These are phyloP conservation scores for Leptographium wingfieldii DNA, from an alignment of 2,329 filamentous ascomycete genomes.

Conservation along the genomic window DNA sequence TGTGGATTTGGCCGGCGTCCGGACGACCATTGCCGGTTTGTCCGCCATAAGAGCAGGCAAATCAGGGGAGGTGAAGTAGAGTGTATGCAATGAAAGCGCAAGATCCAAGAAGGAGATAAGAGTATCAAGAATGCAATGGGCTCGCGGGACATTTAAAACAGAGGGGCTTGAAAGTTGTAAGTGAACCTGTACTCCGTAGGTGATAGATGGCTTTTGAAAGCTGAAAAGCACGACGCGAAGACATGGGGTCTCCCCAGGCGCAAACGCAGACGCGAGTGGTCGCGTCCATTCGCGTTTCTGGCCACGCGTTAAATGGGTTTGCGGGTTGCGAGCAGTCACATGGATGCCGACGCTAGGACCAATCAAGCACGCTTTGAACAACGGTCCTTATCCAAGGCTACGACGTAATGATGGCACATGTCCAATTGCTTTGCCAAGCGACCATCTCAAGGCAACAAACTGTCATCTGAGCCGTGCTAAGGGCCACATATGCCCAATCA, in stretches of 20 bases:
- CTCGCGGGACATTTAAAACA: background rate
- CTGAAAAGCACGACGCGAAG: background rate
- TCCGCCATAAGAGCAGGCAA: constrained; percentile 15
- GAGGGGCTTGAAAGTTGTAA: background rate
- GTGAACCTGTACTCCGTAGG: background rate
- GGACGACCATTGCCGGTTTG: constrained; percentile 16
- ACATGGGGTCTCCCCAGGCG: background rate
- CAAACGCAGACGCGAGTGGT: background rate
- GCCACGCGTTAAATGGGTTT: background rate
- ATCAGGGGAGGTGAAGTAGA: background rate
- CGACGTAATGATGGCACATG: constrained; percentile 1
- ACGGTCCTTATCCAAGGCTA: background rate
- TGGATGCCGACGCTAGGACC: background rate
- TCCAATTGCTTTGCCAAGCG: background rate
- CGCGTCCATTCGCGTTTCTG: constrained; percentile 10
- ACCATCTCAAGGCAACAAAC: background rate
- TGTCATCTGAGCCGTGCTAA: background rate
- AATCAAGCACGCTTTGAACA: background rate
- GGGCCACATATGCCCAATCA: no score
- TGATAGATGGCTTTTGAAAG: no score
- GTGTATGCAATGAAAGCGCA: background rate
- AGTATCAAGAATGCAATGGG: background rate
- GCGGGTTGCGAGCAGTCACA: background rate
- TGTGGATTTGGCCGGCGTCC: constrained; percentile 24
- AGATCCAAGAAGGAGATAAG: background rate